phyloP scores from a whole-genome alignment of 2,329 filamentous ascomycete species.

The Xylaria sp. region DNA sequence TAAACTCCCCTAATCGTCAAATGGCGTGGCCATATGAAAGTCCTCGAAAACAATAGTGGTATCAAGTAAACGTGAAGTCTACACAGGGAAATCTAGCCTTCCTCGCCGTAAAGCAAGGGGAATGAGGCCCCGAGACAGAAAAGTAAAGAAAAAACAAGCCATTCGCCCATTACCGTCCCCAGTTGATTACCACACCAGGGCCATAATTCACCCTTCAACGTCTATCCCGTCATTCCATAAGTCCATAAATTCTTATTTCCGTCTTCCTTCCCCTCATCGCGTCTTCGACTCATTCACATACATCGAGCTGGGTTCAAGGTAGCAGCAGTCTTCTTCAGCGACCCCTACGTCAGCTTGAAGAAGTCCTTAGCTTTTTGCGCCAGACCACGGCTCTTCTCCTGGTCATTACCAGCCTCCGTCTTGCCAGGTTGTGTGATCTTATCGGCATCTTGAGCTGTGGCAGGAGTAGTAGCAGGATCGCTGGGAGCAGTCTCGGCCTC shows the following conservation, averaged over 20 bases:
- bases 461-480: constrained; percentile 27
- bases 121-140: not conserved
- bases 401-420: not conserved
- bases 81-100: not conserved
- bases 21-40: not conserved
- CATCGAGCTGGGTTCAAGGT: not conserved
- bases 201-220: not conserved
- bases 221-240: too few relatives aligned
- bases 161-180: not conserved
- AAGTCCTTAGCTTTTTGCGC: constrained; percentile 45
- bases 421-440: constrained; percentile 12
- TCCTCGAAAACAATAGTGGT: not conserved
- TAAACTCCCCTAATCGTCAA: constrained; percentile 2
- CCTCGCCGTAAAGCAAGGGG: not conserved
- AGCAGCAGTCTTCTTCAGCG: constrained; percentile 11
- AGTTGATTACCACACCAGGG: not conserved
- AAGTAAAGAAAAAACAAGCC: not conserved
- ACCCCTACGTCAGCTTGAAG: constrained; percentile 42
- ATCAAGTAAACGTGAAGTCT: constrained; percentile 4
- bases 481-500: constrained; percentile 1
- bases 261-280: too few relatives aligned
- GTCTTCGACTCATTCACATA: not conserved
- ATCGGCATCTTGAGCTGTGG: constrained; percentile 17
- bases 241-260: not conserved
- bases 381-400: constrained; percentile 22